phyloP scores from a whole-genome alignment of 75 land plant genomes.

The Azolla pinnata region DNA sequence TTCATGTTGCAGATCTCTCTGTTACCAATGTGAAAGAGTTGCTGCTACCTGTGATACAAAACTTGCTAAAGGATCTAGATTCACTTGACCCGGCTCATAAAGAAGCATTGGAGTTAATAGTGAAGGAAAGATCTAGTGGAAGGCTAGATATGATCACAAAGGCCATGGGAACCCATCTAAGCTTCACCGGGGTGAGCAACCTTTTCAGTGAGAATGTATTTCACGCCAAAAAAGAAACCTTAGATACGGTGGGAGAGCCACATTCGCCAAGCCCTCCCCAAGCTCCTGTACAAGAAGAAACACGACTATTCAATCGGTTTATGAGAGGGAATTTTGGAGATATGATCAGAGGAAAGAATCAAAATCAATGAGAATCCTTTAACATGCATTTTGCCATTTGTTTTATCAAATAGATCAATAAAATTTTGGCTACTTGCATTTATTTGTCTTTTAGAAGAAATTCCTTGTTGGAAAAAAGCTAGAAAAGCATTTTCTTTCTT shows the following conservation, averaged over 20 bases:
- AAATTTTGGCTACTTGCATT: too few species aligned
- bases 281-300: conserved; percentile 35
- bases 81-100: conserved; percentile 91
- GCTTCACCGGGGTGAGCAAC: conserved; percentile 61
- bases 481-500: too few species aligned
- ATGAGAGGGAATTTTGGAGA: conserved; percentile 74
- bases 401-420: too few species aligned
- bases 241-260: conserved; percentile 12
- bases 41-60: conserved; percentile 74
- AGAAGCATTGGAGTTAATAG: conserved; percentile 82
- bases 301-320: conserved; percentile 61
- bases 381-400: too few species aligned
- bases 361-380: conserved; percentile 11
- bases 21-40: conserved; percentile 57
- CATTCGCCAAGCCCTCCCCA: conserved; percentile 17
- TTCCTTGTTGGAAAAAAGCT: too few species aligned
- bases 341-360: conserved; percentile 55
- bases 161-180: conserved; percentile 76
- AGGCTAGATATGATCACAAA: conserved; percentile 63
- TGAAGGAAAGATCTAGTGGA: conserved; percentile 78
- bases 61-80: conserved; percentile 75
- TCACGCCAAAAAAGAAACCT: conserved; percentile 42
- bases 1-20: conserved; percentile 53
- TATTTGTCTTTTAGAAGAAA: too few species aligned
- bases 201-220: conserved; percentile 75